These are phyloP conservation scores for Aristolochia fimbriata DNA, from an alignment of 164 flowering plant genomes.

Conservation along the genomic window DNA sequence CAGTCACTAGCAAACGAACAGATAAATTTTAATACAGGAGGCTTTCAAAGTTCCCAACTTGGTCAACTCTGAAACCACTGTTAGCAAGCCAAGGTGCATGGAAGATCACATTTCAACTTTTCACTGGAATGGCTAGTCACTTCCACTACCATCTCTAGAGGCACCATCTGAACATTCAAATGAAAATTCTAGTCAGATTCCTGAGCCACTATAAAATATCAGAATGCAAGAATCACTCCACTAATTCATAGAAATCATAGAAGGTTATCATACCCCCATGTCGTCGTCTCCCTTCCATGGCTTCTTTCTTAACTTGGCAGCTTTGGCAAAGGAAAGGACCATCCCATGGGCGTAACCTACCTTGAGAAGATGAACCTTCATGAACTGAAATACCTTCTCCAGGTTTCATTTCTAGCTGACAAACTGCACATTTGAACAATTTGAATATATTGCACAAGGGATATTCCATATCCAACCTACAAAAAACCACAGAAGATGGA, in stretches of 20 bases:
- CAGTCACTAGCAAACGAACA: too few relatives aligned
- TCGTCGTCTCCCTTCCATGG: constrained; percentile 95
- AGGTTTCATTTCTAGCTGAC: constrained; percentile 85
- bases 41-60: too few relatives aligned
- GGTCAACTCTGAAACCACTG: too few relatives aligned
- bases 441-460: constrained; percentile 96
- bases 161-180: constrained; percentile 29
- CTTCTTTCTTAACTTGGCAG: constrained; percentile 92
- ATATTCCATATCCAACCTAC: constrained; percentile 85
- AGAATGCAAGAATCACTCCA: neutral
- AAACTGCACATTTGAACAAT: constrained; percentile 88
- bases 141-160: constrained; percentile 39
- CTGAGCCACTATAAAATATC: neutral
- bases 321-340: constrained; percentile 92
- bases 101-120: neutral
- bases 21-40: too few relatives aligned
- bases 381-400: constrained; percentile 91
- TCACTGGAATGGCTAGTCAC: constrained; percentile 37
- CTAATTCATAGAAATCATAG: neutral
- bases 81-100: neutral
- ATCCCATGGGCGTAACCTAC: constrained; percentile 84
- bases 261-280: constrained; percentile 34
- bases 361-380: constrained; percentile 41
- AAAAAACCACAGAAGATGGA: constrained; percentile 8
- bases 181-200: neutral